Evolutionary conservation across 768 basidiomycete species (phyloP).

Genomic region (Amanita pseudoporphyria): DNA sequence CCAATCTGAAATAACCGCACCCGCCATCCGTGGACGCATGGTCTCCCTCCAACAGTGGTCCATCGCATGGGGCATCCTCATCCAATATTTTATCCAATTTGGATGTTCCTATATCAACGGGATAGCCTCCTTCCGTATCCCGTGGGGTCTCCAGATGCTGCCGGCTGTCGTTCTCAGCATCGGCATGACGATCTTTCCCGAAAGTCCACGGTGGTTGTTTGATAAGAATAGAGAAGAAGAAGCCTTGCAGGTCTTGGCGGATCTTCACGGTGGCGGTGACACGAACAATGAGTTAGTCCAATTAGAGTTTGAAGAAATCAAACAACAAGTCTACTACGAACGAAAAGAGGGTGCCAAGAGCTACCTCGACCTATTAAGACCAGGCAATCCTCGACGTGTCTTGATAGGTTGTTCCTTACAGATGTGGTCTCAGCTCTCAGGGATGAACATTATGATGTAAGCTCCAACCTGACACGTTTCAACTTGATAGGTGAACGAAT

Average conservation of each 20-base stretch:
- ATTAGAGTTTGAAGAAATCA: constrained; percentile 65
- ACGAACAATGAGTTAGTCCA: constrained; percentile 49
- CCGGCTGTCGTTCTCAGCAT: constrained; percentile 60
- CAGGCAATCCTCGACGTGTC: constrained; percentile 61
- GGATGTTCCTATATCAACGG: constrained; percentile 68
- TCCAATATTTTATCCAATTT: constrained; percentile 71
- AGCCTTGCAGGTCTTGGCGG: constrained; percentile 63
- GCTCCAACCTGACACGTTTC: constrained; percentile 8
- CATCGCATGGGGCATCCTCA: constrained; percentile 70
- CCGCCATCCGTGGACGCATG: constrained; percentile 62
- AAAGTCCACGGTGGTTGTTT: constrained; percentile 64
- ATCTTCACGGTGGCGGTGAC: constrained; percentile 62
- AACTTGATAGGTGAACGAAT: neutral
- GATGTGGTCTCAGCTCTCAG: constrained; percentile 71
- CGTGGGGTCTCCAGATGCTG: constrained; percentile 74
- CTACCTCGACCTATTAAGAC: constrained; percentile 54
- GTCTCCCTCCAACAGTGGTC: constrained; percentile 77
- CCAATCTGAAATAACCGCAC: constrained; percentile 67
- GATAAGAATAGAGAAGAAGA: constrained; percentile 53
- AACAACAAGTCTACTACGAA: constrained; percentile 47
- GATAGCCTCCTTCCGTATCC: constrained; percentile 67
- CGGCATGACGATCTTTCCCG: constrained; percentile 63
- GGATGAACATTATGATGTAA: constrained; percentile 80
- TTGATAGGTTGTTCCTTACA: constrained; percentile 61
- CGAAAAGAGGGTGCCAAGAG: constrained; percentile 64